phyloP scores from a whole-genome alignment of 345 rosid species.

The Mangifera indica region DNA sequence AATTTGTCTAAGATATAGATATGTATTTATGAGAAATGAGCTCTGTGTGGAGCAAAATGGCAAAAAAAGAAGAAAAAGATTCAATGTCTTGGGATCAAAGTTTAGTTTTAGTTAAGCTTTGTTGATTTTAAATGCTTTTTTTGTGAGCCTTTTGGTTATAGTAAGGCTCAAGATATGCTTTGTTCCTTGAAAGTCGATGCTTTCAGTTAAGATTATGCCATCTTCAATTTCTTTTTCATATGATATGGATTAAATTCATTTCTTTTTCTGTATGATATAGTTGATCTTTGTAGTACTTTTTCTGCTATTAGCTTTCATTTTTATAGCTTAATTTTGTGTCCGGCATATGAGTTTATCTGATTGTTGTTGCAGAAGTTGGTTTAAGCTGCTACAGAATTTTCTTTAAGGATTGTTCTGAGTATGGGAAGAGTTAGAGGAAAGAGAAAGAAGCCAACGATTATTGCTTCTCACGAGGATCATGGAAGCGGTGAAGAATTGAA shows the following conservation, averaged over 20 bases:
- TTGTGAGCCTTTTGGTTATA: not conserved
- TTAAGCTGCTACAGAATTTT: constrained; percentile 13
- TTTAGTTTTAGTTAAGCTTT: not conserved
- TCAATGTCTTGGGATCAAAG: not conserved
- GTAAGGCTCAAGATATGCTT: not conserved
- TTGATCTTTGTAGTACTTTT: not conserved
- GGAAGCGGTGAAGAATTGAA: constrained; percentile 68
- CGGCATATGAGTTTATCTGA: constrained; percentile 3
- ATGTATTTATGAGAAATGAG: not conserved
- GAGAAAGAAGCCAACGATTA: constrained; percentile 57
- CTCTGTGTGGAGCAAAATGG: not conserved
- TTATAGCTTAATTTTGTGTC: not conserved
- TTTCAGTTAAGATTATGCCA: not conserved
- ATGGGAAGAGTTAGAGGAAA: constrained; percentile 76
- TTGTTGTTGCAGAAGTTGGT: constrained; percentile 21
- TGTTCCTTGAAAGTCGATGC: not conserved
- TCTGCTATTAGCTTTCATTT: not conserved
- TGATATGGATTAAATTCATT: not conserved
- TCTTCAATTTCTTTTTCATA: not conserved
- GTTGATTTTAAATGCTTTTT: not conserved
- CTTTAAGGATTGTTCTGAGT: not conserved
- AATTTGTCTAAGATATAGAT: not conserved
- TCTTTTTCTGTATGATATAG: not conserved
- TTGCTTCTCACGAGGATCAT: constrained; percentile 44
- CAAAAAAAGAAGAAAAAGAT: not conserved